A percentile compares a stretch with the other conserved stretches of the same genome.
These are phyloP conservation scores for Pseudopithomyces maydicus DNA, from an alignment of 2,329 filamentous ascomycete species.

Conservation along the genomic window DNA sequence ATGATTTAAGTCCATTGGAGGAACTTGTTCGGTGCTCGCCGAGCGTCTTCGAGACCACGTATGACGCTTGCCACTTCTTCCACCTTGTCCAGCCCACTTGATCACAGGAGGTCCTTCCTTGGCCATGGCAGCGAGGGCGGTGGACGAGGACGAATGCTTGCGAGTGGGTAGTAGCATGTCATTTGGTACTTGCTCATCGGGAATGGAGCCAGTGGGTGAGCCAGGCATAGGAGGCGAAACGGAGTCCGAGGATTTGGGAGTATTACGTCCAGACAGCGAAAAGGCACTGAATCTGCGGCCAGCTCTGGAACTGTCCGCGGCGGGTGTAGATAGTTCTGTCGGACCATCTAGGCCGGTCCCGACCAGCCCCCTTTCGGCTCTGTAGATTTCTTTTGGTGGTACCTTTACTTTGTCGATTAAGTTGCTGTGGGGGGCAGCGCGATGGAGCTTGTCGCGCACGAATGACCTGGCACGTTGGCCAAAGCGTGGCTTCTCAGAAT, in stretches of 20 bases:
- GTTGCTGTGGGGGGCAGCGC: slow-evolving; percentile 23
- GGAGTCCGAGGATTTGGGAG: slow-evolving; percentile 43
- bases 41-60: slow-evolving; percentile 39
- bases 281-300: slow-evolving; percentile 43
- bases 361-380: slow-evolving; percentile 27
- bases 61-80: slow-evolving; percentile 23
- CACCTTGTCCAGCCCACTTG: slow-evolving; percentile 34
- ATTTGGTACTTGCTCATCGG: slow-evolving; percentile 22
- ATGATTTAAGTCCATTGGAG: slow-evolving; percentile 24
- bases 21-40: slow-evolving; percentile 43
- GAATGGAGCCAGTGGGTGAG: slow-evolving; percentile 43
- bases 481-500: slow-evolving; percentile 34
- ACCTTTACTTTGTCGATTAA: slow-evolving; percentile 6
- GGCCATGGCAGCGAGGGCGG: slow-evolving; percentile 35
- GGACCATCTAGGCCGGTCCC: slow-evolving; percentile 37
- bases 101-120: slow-evolving; percentile 27
- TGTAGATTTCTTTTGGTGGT: slow-evolving; percentile 13
- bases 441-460: slow-evolving; percentile 38
- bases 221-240: slow-evolving; percentile 44
- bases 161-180: slow-evolving; percentile 7
- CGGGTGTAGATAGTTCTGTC: slow-evolving; percentile 25
- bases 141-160: slow-evolving; percentile 35
- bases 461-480: slow-evolving; percentile 39
- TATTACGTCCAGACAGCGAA: slow-evolving; percentile 42
- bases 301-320: slow-evolving; percentile 29